Percentiles rank a stretch among this genome's conserved stretches.
These are phyloP conservation scores for Podospora bellae-mahoneyi DNA, from an alignment of 495 filamentous ascomycete species.

Conservation along the genomic window DNA sequence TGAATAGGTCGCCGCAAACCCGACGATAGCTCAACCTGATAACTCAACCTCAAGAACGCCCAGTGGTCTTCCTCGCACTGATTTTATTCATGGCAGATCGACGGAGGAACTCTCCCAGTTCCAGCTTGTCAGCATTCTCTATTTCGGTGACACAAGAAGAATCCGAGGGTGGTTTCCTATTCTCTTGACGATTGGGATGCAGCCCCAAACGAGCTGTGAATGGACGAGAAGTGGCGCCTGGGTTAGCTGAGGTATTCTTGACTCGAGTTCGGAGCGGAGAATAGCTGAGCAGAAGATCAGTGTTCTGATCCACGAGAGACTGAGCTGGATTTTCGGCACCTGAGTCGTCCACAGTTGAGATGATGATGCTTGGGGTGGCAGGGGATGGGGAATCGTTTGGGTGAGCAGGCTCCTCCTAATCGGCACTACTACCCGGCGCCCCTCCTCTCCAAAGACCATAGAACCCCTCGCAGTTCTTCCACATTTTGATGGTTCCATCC, in stretches of 20 bases:
- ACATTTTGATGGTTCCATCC: slow-evolving; percentile 94
- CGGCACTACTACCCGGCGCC: slow-evolving; percentile 29
- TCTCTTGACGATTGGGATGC: background rate
- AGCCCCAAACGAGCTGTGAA: background rate
- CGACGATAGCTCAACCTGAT: background rate
- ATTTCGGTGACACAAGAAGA: background rate
- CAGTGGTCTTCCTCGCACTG: background rate
- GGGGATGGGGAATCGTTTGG: slow-evolving; percentile 15
- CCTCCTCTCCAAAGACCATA: slow-evolving; percentile 53
- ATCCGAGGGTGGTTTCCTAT: background rate
- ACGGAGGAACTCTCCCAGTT: slow-evolving; percentile 3
- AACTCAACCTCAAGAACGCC: background rate
- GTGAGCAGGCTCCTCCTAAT: slow-evolving; percentile 29
- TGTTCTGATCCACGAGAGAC: slow-evolving; percentile 3
- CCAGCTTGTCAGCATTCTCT: background rate
- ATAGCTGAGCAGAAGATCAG: slow-evolving; percentile 14
- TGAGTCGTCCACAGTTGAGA: background rate
- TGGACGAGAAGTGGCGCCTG: background rate
- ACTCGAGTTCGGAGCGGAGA: background rate
- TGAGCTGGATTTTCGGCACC: slow-evolving; percentile 15
- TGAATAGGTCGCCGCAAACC: background rate
- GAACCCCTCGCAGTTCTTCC: slow-evolving; percentile 58
- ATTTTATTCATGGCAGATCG: slow-evolving; percentile 5
- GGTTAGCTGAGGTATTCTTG: background rate
- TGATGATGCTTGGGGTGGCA: slow-evolving; percentile 15